These are phyloP conservation scores for Phytomonas francai DNA, from an alignment of 208 protist species.

Conservation along the genomic window DNA sequence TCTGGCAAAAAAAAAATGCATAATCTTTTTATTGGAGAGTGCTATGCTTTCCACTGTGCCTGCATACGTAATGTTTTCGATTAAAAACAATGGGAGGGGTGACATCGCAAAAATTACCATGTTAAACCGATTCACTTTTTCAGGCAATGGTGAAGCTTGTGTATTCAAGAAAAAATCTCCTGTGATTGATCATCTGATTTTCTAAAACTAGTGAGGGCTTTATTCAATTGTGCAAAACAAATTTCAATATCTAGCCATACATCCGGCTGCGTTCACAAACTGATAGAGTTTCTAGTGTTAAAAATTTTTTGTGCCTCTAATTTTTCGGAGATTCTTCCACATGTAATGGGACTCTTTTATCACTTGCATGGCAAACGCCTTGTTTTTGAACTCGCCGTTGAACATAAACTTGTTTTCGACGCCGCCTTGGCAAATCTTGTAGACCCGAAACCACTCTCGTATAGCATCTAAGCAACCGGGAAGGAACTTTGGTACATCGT, in stretches of 20 bases:
- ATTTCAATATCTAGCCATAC: neutral
- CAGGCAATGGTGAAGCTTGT: neutral
- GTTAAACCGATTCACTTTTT: neutral
- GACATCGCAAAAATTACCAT: neutral
- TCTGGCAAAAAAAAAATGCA: neutral
- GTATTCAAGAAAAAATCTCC: neutral
- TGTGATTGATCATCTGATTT: neutral
- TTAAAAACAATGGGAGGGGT: no score
- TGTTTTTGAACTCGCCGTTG: slow-evolving; percentile 86
- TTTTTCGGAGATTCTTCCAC: slow-evolving; percentile 88
- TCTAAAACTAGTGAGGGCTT: neutral
- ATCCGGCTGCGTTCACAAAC: neutral
- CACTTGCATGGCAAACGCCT: slow-evolving; percentile 77
- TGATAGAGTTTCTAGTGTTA: slow-evolving; percentile 18
- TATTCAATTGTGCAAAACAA: neutral
- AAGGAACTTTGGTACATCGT: slow-evolving; percentile 83
- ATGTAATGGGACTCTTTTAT: slow-evolving; percentile 89
- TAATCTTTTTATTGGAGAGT: neutral
- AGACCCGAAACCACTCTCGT: slow-evolving; percentile 87
- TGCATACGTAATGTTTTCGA: neutral
- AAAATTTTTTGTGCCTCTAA: slow-evolving; percentile 72
- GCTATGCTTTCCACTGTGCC: neutral
- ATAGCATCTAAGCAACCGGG: slow-evolving; percentile 85
- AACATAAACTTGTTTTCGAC: slow-evolving; percentile 90
- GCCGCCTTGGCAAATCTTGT: slow-evolving; percentile 91